A percentile compares a stretch with the other conserved stretches of the same genome.
These are phyloP conservation scores for Thelephora terrestris DNA, from an alignment of 1,284 basidiomycete species.

Conservation along the genomic window DNA sequence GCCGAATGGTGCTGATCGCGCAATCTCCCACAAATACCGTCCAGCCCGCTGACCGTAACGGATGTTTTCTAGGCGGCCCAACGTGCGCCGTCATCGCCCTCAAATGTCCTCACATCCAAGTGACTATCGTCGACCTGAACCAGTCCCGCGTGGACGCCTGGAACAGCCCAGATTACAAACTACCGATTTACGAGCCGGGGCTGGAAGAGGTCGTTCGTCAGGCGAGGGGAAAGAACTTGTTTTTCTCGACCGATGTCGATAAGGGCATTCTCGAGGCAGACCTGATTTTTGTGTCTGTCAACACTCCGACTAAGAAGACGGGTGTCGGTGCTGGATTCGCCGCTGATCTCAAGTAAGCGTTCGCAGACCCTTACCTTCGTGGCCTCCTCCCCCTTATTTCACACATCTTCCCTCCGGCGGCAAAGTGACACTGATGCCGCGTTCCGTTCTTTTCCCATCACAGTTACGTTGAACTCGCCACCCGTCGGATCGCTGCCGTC, in stretches of 20 bases:
- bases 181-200: constrained; percentile 97
- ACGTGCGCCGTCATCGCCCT: constrained; percentile 94
- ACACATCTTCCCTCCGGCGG: neutral
- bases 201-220: constrained; percentile 88
- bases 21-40: neutral
- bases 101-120: constrained; percentile 88
- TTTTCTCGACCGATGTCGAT: constrained; percentile 96
- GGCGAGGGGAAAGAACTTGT: constrained; percentile 89
- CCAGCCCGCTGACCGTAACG: neutral
- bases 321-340: constrained; percentile 97
- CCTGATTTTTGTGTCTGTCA: constrained; percentile 83
- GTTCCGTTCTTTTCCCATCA: constrained; percentile 1
- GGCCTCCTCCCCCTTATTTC: neutral
- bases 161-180: constrained; percentile 70
- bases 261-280: constrained; percentile 89
- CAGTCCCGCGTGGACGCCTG: constrained; percentile 90
- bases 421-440: neutral
- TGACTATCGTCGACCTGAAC: constrained; percentile 98
- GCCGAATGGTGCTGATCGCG: no score
- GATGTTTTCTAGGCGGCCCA: constrained; percentile 56
- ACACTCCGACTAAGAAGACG: constrained; percentile 97
- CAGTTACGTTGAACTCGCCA: constrained; percentile 94
- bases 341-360: constrained; percentile 84
- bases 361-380: neutral
- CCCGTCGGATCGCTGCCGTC: constrained; percentile 89